Base-by-base conservation (phyloP, 345 rosid species). In the Salix brachista region DNA sequence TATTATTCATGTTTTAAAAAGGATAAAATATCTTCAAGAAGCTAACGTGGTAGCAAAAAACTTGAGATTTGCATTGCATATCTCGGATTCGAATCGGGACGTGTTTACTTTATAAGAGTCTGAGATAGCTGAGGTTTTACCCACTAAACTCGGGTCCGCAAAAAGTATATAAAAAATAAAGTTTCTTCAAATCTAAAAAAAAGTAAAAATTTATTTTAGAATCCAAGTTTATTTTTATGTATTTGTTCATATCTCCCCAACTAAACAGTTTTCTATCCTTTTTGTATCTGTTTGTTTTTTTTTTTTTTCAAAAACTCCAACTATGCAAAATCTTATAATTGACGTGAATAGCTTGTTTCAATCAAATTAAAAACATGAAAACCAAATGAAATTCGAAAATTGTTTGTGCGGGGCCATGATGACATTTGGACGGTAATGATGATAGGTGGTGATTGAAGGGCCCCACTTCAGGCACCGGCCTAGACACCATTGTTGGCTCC, bases 401-500 rank as follows among this genome's bases (percentile, higher is more conserved):
- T 58, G 25, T 8, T 36, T 12, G 11, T 0, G 67, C 5, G 80
- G 82, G 78, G 8, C 78, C 81, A 23, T 25, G 28, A n/a, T 25
- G 28, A n/a, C 12, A 9, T 69, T 67, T 71, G 56, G 36, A 75
- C 10, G 81, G 81, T 52, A 30, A 73, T 78, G 74, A 78, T 82
- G 65, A 10, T 23, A 44, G 71, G 50, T 30, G 72, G 71, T 69
- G 72, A 37, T 1, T 13, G 16, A 21, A 52, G 81, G 84, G 84
- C 21, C 80, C 84, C 70, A 62, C 30, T 37, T 16, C 64, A 4
- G 12, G 64, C 88, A 83, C 84, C 87, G 86, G 36, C 89, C 84
- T 75, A 75, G 48, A 69, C 42, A 12, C 65, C 42, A 61, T 36
- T 77, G 83, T 80, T 30, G 80, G 65, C 74, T 26, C 67, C 71